phyloP scores from a whole-genome alignment of 495 filamentous ascomycete genomes.

The Penicillium desertorum region DNA sequence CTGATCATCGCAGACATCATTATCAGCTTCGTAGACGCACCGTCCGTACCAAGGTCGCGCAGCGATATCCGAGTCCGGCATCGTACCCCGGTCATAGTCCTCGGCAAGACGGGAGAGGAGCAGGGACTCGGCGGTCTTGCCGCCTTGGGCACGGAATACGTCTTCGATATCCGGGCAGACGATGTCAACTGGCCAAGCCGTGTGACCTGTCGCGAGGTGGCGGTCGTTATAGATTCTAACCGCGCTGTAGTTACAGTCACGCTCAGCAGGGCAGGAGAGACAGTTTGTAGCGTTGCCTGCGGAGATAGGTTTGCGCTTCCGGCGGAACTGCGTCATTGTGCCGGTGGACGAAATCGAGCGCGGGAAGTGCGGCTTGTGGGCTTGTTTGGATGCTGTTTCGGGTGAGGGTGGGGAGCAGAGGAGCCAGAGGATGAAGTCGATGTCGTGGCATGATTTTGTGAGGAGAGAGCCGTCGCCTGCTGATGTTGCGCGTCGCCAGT shows the following conservation, averaged over 20 bases:
- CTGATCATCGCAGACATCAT: slow-evolving; percentile 88
- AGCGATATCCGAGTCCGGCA: slow-evolving; percentile 53
- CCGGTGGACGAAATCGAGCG: slow-evolving; percentile 70
- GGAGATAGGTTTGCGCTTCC: slow-evolving; percentile 64
- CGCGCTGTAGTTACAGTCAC: slow-evolving; percentile 77
- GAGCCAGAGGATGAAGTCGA: slow-evolving; percentile 89
- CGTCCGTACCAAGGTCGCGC: slow-evolving; percentile 80
- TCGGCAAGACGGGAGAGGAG: slow-evolving; percentile 53
- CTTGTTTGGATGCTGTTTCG: slow-evolving; percentile 10
- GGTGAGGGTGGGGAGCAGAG: slow-evolving; percentile 37
- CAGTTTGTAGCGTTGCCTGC: slow-evolving; percentile 87
- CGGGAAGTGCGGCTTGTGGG: slow-evolving; percentile 65
- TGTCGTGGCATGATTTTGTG: slow-evolving; percentile 93
- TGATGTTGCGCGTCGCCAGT: slow-evolving; percentile 79
- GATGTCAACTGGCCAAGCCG: slow-evolving; percentile 80
- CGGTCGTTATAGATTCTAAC: slow-evolving; percentile 69
- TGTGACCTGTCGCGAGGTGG: slow-evolving; percentile 59
- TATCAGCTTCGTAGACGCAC: slow-evolving; percentile 91
- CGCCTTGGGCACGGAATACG: slow-evolving; percentile 21
- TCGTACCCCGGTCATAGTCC: slow-evolving; percentile 60
- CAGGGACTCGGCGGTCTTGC: slow-evolving; percentile 25
- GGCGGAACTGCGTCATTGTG: slow-evolving; percentile 62
- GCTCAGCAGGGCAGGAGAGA: slow-evolving; percentile 70
- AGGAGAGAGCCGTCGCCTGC: slow-evolving; percentile 60
- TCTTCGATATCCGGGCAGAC: slow-evolving; percentile 91